Conservation (phyloP, 192 early-diverging fungal species). For the Thoreauomyces humboldtii region DNA sequence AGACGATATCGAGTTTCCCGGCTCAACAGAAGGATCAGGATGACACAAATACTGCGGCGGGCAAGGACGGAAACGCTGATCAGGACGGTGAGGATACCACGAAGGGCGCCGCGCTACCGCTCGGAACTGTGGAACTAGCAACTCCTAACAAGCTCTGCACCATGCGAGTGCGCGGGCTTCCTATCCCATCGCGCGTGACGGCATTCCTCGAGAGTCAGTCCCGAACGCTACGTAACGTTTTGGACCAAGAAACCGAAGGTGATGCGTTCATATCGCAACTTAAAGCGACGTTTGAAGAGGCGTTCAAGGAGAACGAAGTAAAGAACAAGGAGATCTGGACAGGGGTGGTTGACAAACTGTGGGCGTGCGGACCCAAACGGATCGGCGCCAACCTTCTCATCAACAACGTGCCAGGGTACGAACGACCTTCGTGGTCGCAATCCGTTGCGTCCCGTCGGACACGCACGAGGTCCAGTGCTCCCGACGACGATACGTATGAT, state of each 20-base stretch:
- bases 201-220: slow-evolving; percentile 54
- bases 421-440: slow-evolving; percentile 18
- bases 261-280: slow-evolving; percentile 43
- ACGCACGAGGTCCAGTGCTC: slow-evolving; percentile 15
- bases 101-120: slow-evolving; percentile 34
- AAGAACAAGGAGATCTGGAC: slow-evolving; percentile 45
- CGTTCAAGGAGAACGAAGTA: slow-evolving; percentile 41
- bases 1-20: slow-evolving; percentile 69
- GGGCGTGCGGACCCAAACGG: slow-evolving; percentile 82
- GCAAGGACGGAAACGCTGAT: not conserved
- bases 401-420: slow-evolving; percentile 59
- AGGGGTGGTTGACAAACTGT: slow-evolving; percentile 58
- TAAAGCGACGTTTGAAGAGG: slow-evolving; percentile 44
- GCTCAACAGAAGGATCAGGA: slow-evolving; percentile 15
- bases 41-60: not conserved
- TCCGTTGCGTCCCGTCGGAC: slow-evolving; percentile 7
- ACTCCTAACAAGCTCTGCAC: slow-evolving; percentile 62
- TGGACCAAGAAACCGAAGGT: slow-evolving; percentile 40
- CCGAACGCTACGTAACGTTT: slow-evolving; percentile 51
- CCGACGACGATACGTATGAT: not conserved
- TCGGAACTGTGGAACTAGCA: slow-evolving; percentile 59
- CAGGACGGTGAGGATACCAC: not conserved
- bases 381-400: slow-evolving; percentile 78
- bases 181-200: slow-evolving; percentile 64
- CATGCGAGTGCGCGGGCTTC: slow-evolving; percentile 65